Conservation (phyloP, 495 filamentous ascomycete genomes). For the Tirmania nivea region DNA sequence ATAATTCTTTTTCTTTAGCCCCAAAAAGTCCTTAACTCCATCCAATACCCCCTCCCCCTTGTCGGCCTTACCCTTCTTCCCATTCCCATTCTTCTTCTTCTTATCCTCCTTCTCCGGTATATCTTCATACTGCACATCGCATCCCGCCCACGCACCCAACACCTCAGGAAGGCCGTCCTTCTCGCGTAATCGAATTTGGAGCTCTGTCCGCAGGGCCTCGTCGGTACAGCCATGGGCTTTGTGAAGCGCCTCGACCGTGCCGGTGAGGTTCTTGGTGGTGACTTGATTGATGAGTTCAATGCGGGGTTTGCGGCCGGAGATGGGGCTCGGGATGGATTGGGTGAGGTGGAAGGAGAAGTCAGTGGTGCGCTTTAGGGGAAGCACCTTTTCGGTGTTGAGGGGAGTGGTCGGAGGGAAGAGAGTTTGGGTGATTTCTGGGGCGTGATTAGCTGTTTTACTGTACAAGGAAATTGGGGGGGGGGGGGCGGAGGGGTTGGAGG, state of each 20-base stretch:
- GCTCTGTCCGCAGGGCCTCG: conserved; percentile 57
- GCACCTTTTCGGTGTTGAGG: conserved; percentile 59
- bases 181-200: conserved; percentile 46
- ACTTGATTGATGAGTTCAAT: conserved; percentile 32
- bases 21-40: conserved; percentile 84
- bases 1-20: conserved; percentile 70
- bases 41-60: conserved; percentile 42
- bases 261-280: conserved; percentile 64
- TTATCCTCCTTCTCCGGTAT: conserved; percentile 20
- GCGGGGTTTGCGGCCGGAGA: conserved; percentile 20
- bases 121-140: conserved; percentile 36
- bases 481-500: too few species aligned
- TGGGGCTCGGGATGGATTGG: conserved; percentile 34
- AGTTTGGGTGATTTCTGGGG: conserved; percentile 28
- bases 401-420: conserved; percentile 63
- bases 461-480: conserved; percentile 19
- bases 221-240: conserved; percentile 53
- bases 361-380: conserved; percentile 65
- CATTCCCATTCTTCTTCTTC: conserved; percentile 40
- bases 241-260: conserved; percentile 49
- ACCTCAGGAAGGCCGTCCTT: conserved; percentile 72
- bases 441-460: conserved; percentile 36
- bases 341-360: conserved; percentile 69
- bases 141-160: conserved; percentile 53
- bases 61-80: not conserved